Percentiles rank a stretch among this genome's conserved stretches.
Evolutionary conservation across 1,284 basidiomycete genomes (phyloP).

Genomic region (Sanghuangporus sanghuang): DNA sequence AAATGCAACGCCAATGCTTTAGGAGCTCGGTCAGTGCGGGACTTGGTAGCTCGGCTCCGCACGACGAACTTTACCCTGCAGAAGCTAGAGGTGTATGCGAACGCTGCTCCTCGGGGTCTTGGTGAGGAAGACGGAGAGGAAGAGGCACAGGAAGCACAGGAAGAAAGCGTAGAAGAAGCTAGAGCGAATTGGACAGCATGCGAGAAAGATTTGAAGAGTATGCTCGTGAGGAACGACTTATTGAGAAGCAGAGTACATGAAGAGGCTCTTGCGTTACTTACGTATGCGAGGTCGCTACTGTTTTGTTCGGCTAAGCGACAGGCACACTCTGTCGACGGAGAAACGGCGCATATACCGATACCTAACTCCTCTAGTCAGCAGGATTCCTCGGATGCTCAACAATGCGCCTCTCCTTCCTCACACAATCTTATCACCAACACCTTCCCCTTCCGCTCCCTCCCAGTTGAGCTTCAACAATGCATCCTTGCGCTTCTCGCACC

Average conservation of each 20-base stretch:
- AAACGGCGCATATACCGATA: neutral
- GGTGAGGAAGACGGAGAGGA: conserved; percentile 30
- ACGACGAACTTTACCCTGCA: conserved; percentile 45
- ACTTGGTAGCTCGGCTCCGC: conserved; percentile 42
- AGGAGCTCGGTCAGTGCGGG: conserved; percentile 37
- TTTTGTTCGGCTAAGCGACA: conserved; percentile 24
- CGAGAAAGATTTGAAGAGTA: conserved; percentile 34
- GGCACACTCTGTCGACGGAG: neutral
- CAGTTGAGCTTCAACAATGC: conserved; percentile 54
- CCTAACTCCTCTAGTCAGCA: neutral
- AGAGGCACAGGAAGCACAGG: neutral
- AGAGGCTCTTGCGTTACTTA: conserved; percentile 49
- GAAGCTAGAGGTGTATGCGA: conserved; percentile 48
- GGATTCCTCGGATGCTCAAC: neutral
- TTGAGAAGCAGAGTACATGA: conserved; percentile 40
- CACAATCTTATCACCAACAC: neutral
- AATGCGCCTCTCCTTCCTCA: neutral
- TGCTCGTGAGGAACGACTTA: conserved; percentile 43
- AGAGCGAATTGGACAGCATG: neutral
- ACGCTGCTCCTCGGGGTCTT: conserved; percentile 28
- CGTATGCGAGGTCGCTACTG: conserved; percentile 46
- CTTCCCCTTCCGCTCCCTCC: conserved; percentile 42
- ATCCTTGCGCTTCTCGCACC: conserved; percentile 57
- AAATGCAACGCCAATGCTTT: conserved; percentile 55
- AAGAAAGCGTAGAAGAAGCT: conserved; percentile 6